phyloP scores from a whole-genome alignment of 2,329 filamentous ascomycete species.

The Malbranchea cinnamomea region DNA sequence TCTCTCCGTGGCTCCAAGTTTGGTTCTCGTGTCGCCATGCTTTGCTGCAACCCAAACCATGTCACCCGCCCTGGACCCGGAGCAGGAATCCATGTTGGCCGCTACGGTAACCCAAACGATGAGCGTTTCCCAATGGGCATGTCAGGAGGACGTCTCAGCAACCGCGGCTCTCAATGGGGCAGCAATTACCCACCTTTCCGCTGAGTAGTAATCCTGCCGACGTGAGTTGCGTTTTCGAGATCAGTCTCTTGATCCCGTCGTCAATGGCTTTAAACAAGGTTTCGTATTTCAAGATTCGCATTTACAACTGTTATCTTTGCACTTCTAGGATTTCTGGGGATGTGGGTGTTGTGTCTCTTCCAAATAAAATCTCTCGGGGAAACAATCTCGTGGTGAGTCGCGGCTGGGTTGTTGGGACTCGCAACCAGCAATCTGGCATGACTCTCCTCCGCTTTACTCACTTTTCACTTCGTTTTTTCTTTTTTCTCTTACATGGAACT shows the following conservation, averaged over 20 bases:
- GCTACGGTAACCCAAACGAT: slow-evolving; percentile 38
- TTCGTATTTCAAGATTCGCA: slow-evolving; percentile 10
- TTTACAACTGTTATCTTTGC: slow-evolving; percentile 12
- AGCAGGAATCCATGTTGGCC: slow-evolving; percentile 50
- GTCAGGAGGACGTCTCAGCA: slow-evolving; percentile 21
- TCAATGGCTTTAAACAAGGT: slow-evolving; percentile 2
- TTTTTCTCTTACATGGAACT: slow-evolving; percentile 11
- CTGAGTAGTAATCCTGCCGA: slow-evolving; percentile 11
- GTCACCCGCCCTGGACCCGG: slow-evolving; percentile 80
- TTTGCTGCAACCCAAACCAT: slow-evolving; percentile 89
- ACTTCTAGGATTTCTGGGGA: slow-evolving; percentile 14
- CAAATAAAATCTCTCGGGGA: too few relatives aligned
- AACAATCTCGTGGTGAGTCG: too few relatives aligned
- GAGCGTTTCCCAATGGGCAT: slow-evolving; percentile 19
- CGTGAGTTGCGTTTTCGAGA: slow-evolving; percentile 3
- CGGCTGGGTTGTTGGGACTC: slow-evolving; percentile 14
- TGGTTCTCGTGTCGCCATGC: slow-evolving; percentile 94
- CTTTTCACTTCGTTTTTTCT: slow-evolving; percentile 16
- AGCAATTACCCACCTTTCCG: slow-evolving; percentile 23
- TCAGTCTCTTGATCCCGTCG: slow-evolving; percentile 1
- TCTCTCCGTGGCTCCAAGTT: slow-evolving; percentile 97
- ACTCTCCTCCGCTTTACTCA: slow-evolving; percentile 13
- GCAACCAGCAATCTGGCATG: slow-evolving; percentile 11
- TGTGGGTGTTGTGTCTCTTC: slow-evolving; percentile 12
- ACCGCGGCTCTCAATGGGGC: slow-evolving; percentile 23